phyloP scores from a whole-genome alignment of 768 basidiomycete genomes.

The Suillus cothurnatus region DNA sequence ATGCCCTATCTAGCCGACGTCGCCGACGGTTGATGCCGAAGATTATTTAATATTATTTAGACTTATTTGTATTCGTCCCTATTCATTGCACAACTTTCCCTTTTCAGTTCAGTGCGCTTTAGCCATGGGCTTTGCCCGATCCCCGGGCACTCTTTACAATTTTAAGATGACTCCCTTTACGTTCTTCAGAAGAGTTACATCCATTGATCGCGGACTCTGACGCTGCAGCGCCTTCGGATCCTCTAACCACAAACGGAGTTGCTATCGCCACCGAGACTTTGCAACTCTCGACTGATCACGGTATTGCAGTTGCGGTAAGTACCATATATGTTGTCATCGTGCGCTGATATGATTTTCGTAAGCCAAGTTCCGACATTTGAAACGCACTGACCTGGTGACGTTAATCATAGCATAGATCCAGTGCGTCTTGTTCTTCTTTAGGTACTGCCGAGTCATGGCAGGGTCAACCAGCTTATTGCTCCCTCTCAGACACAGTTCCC shows the following conservation, averaged over 20 bases:
- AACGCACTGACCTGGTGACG: background rate
- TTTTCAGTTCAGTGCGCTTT: background rate
- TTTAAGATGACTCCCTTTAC: background rate
- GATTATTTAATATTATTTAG: background rate
- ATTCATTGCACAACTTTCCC: background rate
- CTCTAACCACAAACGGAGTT: conserved; percentile 9
- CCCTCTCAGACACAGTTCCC: background rate
- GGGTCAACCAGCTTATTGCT: background rate
- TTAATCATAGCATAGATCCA: conserved; percentile 2
- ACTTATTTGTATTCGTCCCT: background rate
- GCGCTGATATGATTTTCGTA: background rate
- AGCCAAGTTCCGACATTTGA: background rate
- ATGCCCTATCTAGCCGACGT: conserved; percentile 33
- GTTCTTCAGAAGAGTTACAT: background rate
- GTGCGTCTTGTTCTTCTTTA: background rate
- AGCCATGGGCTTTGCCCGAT: background rate
- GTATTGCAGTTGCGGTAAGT: background rate
- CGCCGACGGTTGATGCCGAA: conserved; percentile 10
- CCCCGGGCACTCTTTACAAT: background rate
- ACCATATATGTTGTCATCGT: background rate
- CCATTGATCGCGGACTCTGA: conserved; percentile 5
- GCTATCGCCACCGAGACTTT: conserved; percentile 15
- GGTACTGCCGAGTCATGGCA: conserved; percentile 1
- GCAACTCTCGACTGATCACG: background rate
- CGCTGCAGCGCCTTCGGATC: conserved; percentile 2